These are phyloP conservation scores for Neonectria faginata DNA, from an alignment of 2,329 filamentous ascomycete species.

Conservation along the genomic window DNA sequence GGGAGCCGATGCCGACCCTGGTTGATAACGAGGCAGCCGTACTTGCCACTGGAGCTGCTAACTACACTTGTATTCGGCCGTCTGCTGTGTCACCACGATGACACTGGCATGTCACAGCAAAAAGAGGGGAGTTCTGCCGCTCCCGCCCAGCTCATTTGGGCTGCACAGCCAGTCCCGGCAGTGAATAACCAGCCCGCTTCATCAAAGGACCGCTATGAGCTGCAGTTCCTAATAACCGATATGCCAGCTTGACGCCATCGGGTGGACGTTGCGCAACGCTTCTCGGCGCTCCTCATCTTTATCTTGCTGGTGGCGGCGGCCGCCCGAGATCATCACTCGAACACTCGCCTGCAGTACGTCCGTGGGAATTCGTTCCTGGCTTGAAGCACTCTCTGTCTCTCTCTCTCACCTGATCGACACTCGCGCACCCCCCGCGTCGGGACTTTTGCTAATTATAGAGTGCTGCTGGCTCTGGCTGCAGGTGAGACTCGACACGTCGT, in stretches of 20 bases:
- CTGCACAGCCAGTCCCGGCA: slow-evolving; percentile 3
- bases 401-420: slow-evolving; percentile 8
- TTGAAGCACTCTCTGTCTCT: slow-evolving; percentile 4
- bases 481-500: slow-evolving; percentile 33
- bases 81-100: background rate
- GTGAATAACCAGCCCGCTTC: background rate
- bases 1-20: slow-evolving; percentile 26
- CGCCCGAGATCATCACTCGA: background rate
- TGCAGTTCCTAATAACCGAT: slow-evolving; percentile 13
- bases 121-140: slow-evolving; percentile 3
- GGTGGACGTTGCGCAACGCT: background rate
- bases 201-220: background rate
- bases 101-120: background rate
- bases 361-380: background rate
- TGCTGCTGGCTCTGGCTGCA: slow-evolving; percentile 5
- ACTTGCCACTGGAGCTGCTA: slow-evolving; percentile 17
- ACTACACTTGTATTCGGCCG: background rate
- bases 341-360: background rate
- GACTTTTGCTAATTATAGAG: slow-evolving; percentile 40
- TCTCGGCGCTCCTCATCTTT: slow-evolving; percentile 3
- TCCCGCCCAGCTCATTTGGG: slow-evolving; percentile 5
- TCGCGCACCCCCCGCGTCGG: slow-evolving; percentile 29
- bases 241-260: slow-evolving; percentile 7
- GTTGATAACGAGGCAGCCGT: slow-evolving; percentile 26
- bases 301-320: slow-evolving; percentile 8